Evolutionary conservation across 495 filamentous ascomycete species (phyloP), one percentile per base, ranked within the genome.

Genomic region (Eremomyces bilateralis): DNA sequence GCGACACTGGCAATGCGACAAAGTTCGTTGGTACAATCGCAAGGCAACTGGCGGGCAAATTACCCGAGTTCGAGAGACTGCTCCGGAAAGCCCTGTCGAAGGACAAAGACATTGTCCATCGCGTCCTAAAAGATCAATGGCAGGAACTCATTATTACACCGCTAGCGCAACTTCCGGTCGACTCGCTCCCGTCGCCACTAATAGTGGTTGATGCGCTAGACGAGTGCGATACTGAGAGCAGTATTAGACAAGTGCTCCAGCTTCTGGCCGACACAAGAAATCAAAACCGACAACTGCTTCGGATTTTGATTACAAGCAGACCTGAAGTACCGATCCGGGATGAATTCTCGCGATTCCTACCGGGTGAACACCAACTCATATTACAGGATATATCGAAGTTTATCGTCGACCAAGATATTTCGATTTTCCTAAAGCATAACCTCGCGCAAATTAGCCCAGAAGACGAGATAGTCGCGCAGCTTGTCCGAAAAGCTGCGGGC

Each of bases 1-100:
- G 50, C 1, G 58, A 66, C 33, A 47, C 52, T 31, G 54, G 50
- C 4, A 54, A 46, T 19, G 58, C 57, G 3, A 45, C 22, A 4
- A 51, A 45, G 16, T 46, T 68, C 38, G 55, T 69, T 30, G 42
- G 62, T 4, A 64, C 58, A 3, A 50, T 70, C n/a, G 51, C 53
- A 15, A 24, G 25, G 29, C 58, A 69, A 37, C 43, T 69, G 4
- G 42, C 53, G 4, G 36, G 32, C 4, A 34, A 25, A n/a, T 34
- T 51, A 10, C 53, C 52, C 11, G 3, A 8, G 6, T 12, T 64
- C 5, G 44, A 20, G 10, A 12, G 33, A 10, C 24, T 29, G 10
- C 46, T 69, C 30, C 45, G 47, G 10, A 33, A 51, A 11, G 56
- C 56, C 35, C 49, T 66, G 20, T n/a, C 54, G 3, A 15, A 34